Percentiles rank a stretch among this genome's conserved stretches.
These are phyloP conservation scores for Termitomyces sp. DNA, from an alignment of 768 basidiomycete species.

Conservation along the genomic window DNA sequence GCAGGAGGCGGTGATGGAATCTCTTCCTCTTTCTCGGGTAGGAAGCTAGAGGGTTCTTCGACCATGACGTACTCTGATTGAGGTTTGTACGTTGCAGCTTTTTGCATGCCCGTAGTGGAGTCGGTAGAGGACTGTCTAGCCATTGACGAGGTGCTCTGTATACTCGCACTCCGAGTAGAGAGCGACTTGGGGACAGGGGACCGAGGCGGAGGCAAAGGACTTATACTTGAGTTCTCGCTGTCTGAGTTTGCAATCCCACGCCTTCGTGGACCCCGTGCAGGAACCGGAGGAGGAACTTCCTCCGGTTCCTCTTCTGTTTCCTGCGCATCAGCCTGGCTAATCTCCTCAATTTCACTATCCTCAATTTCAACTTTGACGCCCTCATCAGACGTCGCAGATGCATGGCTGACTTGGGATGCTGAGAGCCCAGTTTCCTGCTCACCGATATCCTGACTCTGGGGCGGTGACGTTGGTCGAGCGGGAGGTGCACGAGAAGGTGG, in stretches of 20 bases:
- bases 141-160: slow-evolving; percentile 26
- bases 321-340: slow-evolving; percentile 47
- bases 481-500: slow-evolving; percentile 14
- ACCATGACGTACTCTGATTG: slow-evolving; percentile 62
- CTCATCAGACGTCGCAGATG: slow-evolving; percentile 42
- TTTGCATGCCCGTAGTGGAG: slow-evolving; percentile 15
- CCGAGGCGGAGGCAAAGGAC: slow-evolving; percentile 31
- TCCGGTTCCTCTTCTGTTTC: slow-evolving; percentile 32
- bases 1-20: slow-evolving; percentile 39
- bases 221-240: slow-evolving; percentile 17
- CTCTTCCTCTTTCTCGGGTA: slow-evolving; percentile 29
- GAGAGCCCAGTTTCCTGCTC: slow-evolving; percentile 36
- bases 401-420: slow-evolving; percentile 23
- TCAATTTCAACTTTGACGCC: slow-evolving; percentile 62
- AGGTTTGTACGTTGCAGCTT: slow-evolving; percentile 19
- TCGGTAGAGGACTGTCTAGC: slow-evolving; percentile 32
- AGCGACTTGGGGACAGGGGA: slow-evolving; percentile 42
- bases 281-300: slow-evolving; percentile 50
- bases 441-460: slow-evolving; percentile 21
- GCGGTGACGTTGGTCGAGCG: slow-evolving; percentile 22
- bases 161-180: slow-evolving; percentile 34
- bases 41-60: slow-evolving; percentile 38
- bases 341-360: slow-evolving; percentile 70
- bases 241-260: slow-evolving; percentile 15
- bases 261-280: slow-evolving; percentile 33